Conservation (phyloP, 1,139 yeast genomes). For the Saccharomyces hybrid region DNA sequence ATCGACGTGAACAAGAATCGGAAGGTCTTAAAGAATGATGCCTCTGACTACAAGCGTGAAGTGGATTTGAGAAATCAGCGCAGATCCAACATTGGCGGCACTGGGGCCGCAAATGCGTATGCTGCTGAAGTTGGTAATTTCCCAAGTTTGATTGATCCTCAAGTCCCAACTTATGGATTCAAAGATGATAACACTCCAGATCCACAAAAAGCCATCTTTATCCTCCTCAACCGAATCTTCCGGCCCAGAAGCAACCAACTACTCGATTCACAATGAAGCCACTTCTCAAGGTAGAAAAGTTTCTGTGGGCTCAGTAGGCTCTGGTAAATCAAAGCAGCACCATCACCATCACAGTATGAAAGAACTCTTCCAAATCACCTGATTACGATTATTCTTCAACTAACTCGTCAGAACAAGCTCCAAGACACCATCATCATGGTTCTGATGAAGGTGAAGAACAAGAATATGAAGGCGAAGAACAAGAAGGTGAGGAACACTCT, state of each 20-base stretch:
- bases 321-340: neutral
- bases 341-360: neutral
- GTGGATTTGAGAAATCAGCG: slow-evolving; percentile 3
- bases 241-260: neutral
- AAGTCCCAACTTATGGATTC: slow-evolving; percentile 18
- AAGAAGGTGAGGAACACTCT: neutral
- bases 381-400: neutral
- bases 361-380: neutral
- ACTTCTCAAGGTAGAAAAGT: neutral
- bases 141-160: slow-evolving; percentile 24
- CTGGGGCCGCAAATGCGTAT: slow-evolving; percentile 6
- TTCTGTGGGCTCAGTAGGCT: neutral
- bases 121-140: slow-evolving; percentile 13
- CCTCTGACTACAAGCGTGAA: neutral
- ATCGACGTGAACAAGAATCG: neutral
- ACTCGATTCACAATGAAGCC: neutral
- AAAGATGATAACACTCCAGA: neutral
- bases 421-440: neutral
- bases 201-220: neutral
- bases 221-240: neutral
- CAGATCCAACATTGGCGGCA: slow-evolving; percentile 2
- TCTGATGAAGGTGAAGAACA: neutral
- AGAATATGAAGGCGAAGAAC: neutral
- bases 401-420: neutral
- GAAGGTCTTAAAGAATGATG: neutral